Base-by-base conservation (phyloP, 2,329 filamentous ascomycete genomes). In the Exophiala sp. region DNA sequence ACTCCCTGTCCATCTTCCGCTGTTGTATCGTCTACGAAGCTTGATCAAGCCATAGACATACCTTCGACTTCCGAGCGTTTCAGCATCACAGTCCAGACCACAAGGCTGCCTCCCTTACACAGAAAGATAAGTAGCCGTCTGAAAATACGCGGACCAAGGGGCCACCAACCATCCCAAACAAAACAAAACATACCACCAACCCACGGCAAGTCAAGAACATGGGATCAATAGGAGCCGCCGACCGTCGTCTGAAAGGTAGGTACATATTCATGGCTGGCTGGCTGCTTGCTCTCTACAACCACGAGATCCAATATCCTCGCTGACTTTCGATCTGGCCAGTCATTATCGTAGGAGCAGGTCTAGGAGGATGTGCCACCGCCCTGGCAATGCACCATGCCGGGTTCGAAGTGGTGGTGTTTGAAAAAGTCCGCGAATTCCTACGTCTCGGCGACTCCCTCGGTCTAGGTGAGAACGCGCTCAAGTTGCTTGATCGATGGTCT, bases 331-430 rank as follows among this genome's bases (percentile, higher is more conserved):
- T 34, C 11, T 16, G n/a, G 30, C 35, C 42, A 54, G 55, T 57
- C 23, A 57, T 57, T 16, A 50, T 57, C 29, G 55, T 57, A 18
- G 55, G 55, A 14, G 51, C 54, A 66, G 80, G 80, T 16, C 82
- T 83, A 52, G 80, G 78, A 30, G 80, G 80, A 13, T 70, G 83
- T 22, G 78, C 78, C 5, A 77, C 79, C 14, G 80, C 80, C 35
- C 80, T 83, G 53, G 80, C 83, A 65, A 81, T 79, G 60, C 73
- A 77, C 53, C 73, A 78, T 13, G 77, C 82, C 56, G 80, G 80
- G 13, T 80, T 82, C 61, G 68, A 72, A 10, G 79, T 80, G 14
- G 66, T 73, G 47, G 72, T 83, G 52, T 80, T 81, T 62, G 79
- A 56, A 44, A 58, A 55, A 34, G 69, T 74, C 48, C 62, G 69